Conservation (phyloP, 2,329 filamentous ascomycete genomes). For the Didymella pomorum region DNA sequence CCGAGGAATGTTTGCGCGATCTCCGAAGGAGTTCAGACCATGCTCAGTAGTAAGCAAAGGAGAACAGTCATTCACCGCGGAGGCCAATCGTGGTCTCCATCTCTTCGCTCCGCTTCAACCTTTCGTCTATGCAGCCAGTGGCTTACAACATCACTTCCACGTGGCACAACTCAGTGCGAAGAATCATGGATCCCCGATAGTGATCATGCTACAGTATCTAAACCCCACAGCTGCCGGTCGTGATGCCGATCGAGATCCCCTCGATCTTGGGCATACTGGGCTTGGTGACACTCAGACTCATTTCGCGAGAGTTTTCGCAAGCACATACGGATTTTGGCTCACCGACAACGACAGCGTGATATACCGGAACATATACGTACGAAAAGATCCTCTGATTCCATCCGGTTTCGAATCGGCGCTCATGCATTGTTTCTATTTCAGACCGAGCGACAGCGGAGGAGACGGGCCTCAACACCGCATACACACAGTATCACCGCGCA, state of each 20-base stretch:
- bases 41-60: not conserved
- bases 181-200: not conserved
- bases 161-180: not conserved
- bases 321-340: not conserved
- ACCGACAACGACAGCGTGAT: not conserved
- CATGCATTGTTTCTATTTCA: not conserved
- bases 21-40: not conserved
- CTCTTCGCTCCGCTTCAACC: not conserved
- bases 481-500: not conserved
- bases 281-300: not conserved
- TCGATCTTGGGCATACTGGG: not conserved
- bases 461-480: not conserved
- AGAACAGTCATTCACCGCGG: not conserved
- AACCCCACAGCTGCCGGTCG: not conserved
- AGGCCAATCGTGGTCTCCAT: not conserved
- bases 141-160: not conserved
- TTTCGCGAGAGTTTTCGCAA: not conserved
- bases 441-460: not conserved
- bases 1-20: slow-evolving; percentile 1
- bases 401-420: not conserved
- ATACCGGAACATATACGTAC: not conserved
- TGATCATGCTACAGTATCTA: not conserved
- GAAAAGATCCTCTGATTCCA: not conserved
- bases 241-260: not conserved
- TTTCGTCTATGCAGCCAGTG: not conserved